phyloP scores from a whole-genome alignment of 1,284 basidiomycete species.

The Heterobasidion parviporum region DNA sequence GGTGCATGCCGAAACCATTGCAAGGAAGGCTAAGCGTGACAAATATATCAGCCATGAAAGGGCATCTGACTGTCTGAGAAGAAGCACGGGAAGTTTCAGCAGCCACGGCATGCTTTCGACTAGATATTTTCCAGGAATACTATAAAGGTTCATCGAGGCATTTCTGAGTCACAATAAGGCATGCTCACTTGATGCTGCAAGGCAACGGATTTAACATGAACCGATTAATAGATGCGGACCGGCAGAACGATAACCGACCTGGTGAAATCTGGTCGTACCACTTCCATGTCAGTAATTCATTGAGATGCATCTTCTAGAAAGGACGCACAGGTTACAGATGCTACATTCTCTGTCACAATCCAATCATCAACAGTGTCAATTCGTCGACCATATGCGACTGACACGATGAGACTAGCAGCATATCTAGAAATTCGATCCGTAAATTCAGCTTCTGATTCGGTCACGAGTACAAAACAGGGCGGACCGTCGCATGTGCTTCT shows the following conservation, averaged over 20 bases:
- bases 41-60: background rate
- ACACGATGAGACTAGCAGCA: slow-evolving; percentile 38
- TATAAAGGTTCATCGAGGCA: slow-evolving; percentile 11
- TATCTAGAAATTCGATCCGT: slow-evolving; percentile 20
- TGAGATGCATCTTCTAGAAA: too few relatives aligned
- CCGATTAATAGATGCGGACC: too few relatives aligned
- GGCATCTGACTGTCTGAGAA: background rate
- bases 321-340: slow-evolving; percentile 32
- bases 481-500: slow-evolving; percentile 35
- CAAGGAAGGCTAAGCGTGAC: slow-evolving; percentile 18
- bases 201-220: too few relatives aligned
- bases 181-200: slow-evolving; percentile 25
- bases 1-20: slow-evolving; percentile 39
- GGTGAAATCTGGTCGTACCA: background rate
- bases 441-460: too few relatives aligned
- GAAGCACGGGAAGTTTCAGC: slow-evolving; percentile 29
- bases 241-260: background rate
- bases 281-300: too few relatives aligned
- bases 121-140: slow-evolving; percentile 45
- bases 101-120: slow-evolving; percentile 44
- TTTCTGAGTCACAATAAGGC: background rate
- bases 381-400: slow-evolving; percentile 37
- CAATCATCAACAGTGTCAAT: slow-evolving; percentile 37
- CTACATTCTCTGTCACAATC: slow-evolving; percentile 36
- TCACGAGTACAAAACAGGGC: background rate